Evolutionary conservation across 2,329 filamentous ascomycete genomes (phyloP).

Genomic region (Diaporthe velutina): DNA sequence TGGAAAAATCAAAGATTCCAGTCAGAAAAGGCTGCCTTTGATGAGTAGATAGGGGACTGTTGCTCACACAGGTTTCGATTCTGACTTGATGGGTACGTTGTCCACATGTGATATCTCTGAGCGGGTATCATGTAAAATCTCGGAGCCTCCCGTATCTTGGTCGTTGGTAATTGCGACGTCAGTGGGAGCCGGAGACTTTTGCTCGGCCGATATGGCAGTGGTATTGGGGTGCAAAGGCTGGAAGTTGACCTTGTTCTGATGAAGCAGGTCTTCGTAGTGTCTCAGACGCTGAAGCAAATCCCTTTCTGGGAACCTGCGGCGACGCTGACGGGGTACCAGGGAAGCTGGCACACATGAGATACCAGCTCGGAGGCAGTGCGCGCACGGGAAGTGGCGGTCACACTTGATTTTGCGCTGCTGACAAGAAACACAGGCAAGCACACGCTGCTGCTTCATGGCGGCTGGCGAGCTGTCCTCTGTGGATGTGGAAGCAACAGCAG

Average conservation of each 20-base stretch:
- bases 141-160: background rate
- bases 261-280: slow-evolving; percentile 69
- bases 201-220: background rate
- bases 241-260: slow-evolving; percentile 67
- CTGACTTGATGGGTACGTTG: background rate
- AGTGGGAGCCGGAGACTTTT: background rate
- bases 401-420: slow-evolving; percentile 76
- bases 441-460: slow-evolving; percentile 21
- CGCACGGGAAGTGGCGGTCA: slow-evolving; percentile 69
- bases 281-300: slow-evolving; percentile 69
- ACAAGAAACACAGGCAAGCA: slow-evolving; percentile 68
- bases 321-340: slow-evolving; percentile 53
- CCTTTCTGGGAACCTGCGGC: slow-evolving; percentile 66
- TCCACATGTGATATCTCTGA: background rate
- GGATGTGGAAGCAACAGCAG: background rate
- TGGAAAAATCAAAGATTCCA: slow-evolving; percentile 42
- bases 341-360: slow-evolving; percentile 59
- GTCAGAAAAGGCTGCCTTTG: background rate
- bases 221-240: slow-evolving; percentile 54
- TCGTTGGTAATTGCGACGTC: background rate
- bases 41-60: background rate
- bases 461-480: slow-evolving; percentile 28
- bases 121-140: background rate
- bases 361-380: slow-evolving; percentile 61
- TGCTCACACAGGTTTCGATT: background rate